Evolutionary conservation across 2,329 filamentous ascomycete species (phyloP).

Genomic region (Torrubiellomyces zombiae): DNA sequence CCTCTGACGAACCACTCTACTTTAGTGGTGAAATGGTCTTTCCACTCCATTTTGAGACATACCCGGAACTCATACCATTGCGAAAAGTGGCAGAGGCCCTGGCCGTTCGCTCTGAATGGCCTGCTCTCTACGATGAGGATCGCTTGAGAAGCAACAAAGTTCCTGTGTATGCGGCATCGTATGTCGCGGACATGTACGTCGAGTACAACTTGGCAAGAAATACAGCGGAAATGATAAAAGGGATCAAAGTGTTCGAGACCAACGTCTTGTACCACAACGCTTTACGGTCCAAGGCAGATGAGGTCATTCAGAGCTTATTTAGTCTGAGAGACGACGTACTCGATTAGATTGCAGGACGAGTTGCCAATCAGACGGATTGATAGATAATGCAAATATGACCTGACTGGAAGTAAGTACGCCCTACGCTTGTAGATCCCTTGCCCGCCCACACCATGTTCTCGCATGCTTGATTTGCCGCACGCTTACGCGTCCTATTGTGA

Average conservation of each 20-base stretch:
- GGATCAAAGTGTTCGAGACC: constrained; percentile 67
- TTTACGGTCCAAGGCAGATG: constrained; percentile 53
- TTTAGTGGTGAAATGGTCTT: constrained; percentile 93
- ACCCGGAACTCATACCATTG: constrained; percentile 56
- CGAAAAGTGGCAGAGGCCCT: constrained; percentile 53
- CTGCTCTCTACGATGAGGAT: constrained; percentile 55
- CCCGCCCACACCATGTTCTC: too few species aligned
- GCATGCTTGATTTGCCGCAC: too few species aligned
- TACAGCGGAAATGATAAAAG: constrained; percentile 59
- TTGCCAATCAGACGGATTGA: neutral
- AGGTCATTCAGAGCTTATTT: constrained; percentile 64
- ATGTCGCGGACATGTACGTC: constrained; percentile 84
- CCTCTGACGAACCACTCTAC: constrained; percentile 35
- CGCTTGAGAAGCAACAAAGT: constrained; percentile 63
- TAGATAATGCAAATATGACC: too few species aligned
- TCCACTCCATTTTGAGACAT: constrained; percentile 69
- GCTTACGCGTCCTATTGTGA: neutral
- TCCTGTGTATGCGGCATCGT: constrained; percentile 73
- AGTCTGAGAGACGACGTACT: constrained; percentile 53
- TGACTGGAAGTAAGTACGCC: too few species aligned
- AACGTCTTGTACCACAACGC: constrained; percentile 83
- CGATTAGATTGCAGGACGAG: constrained; percentile 22
- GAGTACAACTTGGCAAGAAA: constrained; percentile 57
- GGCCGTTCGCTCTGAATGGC: constrained; percentile 54
- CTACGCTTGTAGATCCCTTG: too few species aligned